Percentiles rank a stretch among this genome's conserved stretches.
phyloP scores from a whole-genome alignment of 78 protist species.

The Tieghemostelium lacteum region DNA sequence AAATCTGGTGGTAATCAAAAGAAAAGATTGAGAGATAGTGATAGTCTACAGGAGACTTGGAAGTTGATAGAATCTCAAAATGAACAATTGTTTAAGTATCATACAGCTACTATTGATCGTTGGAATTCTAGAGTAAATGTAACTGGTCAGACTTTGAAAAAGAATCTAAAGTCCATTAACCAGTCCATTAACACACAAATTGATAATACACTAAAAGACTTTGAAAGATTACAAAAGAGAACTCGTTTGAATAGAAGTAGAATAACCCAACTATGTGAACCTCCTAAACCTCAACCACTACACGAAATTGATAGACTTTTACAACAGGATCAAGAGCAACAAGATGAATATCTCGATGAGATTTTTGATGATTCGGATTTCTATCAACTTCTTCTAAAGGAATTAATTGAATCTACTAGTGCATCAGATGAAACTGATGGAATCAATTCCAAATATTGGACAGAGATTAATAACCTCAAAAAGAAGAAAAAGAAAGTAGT shows the following conservation, averaged over 20 bases:
- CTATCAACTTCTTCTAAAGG: conserved; percentile 45
- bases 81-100: background rate
- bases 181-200: conserved; percentile 57
- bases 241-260: conserved; percentile 39
- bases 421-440: conserved; percentile 6
- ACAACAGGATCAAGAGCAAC: too few species aligned
- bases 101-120: conserved; percentile 4
- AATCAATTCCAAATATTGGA: conserved; percentile 57
- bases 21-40: conserved; percentile 34
- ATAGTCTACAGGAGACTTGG: conserved; percentile 19
- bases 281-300: background rate
- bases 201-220: conserved; percentile 44
- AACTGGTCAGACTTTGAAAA: background rate
- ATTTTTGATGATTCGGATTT: conserved; percentile 66
- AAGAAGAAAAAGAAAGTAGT: conserved; percentile 49
- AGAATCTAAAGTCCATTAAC: conserved; percentile 50
- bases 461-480: conserved; percentile 19
- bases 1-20: background rate
- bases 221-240: conserved; percentile 41
- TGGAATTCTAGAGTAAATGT: conserved; percentile 53
- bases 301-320: background rate
- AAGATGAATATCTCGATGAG: conserved; percentile 60
- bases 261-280: conserved; percentile 22
- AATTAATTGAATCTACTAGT: background rate
- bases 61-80: conserved; percentile 46